Conservation (phyloP, 805 yeast genomes). For the Scheffersomyces ergatensis region DNA sequence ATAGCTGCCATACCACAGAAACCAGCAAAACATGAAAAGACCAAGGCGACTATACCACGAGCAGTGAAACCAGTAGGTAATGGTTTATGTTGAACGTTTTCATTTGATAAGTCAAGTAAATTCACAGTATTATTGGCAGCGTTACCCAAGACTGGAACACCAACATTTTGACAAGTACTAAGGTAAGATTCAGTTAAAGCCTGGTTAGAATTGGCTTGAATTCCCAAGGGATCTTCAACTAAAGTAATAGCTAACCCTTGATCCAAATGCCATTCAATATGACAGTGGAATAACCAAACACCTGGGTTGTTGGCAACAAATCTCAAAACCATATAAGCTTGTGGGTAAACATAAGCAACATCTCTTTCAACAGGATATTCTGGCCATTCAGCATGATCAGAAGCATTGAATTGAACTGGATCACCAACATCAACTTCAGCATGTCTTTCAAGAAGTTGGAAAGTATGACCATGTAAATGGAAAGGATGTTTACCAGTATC, state of each 20-base stretch:
- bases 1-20: constrained; percentile 76
- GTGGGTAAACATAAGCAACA: constrained; percentile 63
- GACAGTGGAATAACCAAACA: constrained; percentile 93
- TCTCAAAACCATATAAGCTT: constrained; percentile 66
- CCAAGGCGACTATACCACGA: constrained; percentile 90
- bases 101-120: constrained; percentile 67
- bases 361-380: constrained; percentile 67
- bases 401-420: constrained; percentile 44
- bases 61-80: constrained; percentile 93
- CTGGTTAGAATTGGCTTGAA: constrained; percentile 44
- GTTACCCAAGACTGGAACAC: constrained; percentile 64
- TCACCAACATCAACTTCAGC: constrained; percentile 43
- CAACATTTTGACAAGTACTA: constrained; percentile 56
- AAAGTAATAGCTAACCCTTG: constrained; percentile 76
- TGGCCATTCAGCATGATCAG: constrained; percentile 44
- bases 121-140: constrained; percentile 80
- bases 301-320: constrained; percentile 89
- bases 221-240: constrained; percentile 63
- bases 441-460: constrained; percentile 60
- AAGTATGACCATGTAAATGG: constrained; percentile 74
- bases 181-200: constrained; percentile 60
- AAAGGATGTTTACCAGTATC: constrained; percentile 81
- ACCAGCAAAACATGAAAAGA: constrained; percentile 86
- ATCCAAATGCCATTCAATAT: constrained; percentile 80
- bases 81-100: constrained; percentile 61